Evolutionary conservation across 192 early-diverging fungal species (phyloP).

Genomic region (Endogone sp.): DNA sequence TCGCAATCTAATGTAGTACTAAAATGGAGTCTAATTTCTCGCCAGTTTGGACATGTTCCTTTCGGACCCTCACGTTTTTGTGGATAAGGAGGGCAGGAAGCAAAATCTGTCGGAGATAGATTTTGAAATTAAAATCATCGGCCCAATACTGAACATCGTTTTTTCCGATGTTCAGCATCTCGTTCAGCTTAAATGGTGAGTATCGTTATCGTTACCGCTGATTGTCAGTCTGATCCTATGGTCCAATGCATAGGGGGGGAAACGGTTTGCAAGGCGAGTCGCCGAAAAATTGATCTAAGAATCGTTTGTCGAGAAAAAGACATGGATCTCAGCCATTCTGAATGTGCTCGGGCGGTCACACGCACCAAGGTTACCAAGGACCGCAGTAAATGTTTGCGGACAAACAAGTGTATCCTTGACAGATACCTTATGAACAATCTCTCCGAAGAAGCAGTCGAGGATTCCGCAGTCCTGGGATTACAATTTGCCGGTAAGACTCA

Average conservation of each 20-base stretch:
- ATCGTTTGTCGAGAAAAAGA: slow-evolving; percentile 17
- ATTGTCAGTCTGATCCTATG: slow-evolving; percentile 13
- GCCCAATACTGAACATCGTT: neutral
- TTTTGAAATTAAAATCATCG: slow-evolving; percentile 13
- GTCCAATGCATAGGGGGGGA: slow-evolving; percentile 7
- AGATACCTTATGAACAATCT: slow-evolving; percentile 14
- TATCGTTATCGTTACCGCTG: slow-evolving; percentile 4
- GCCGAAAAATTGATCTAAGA: slow-evolving; percentile 19
- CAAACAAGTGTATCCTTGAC: slow-evolving; percentile 15
- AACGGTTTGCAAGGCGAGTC: slow-evolving; percentile 17
- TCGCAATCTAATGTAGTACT: neutral
- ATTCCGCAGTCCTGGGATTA: slow-evolving; percentile 13
- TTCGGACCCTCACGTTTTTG: slow-evolving; percentile 7
- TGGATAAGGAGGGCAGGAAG: slow-evolving; percentile 4
- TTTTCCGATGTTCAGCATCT: slow-evolving; percentile 8
- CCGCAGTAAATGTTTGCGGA: slow-evolving; percentile 11
- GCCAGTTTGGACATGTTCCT: slow-evolving; percentile 19
- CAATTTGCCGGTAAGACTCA: slow-evolving; percentile 6
- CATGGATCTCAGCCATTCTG: slow-evolving; percentile 3
- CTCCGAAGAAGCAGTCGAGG: slow-evolving; percentile 7
- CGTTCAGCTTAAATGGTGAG: slow-evolving; percentile 14
- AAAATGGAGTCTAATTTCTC: slow-evolving; percentile 15
- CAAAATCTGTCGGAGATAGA: slow-evolving; percentile 7
- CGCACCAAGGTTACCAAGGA: slow-evolving; percentile 6
- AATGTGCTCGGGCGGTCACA: slow-evolving; percentile 9